A percentile compares a stretch with the other conserved stretches of the same genome.
Evolutionary conservation across 805 yeast genomes (phyloP).

Genomic region (Schizosaccharomyces japonicus): DNA sequence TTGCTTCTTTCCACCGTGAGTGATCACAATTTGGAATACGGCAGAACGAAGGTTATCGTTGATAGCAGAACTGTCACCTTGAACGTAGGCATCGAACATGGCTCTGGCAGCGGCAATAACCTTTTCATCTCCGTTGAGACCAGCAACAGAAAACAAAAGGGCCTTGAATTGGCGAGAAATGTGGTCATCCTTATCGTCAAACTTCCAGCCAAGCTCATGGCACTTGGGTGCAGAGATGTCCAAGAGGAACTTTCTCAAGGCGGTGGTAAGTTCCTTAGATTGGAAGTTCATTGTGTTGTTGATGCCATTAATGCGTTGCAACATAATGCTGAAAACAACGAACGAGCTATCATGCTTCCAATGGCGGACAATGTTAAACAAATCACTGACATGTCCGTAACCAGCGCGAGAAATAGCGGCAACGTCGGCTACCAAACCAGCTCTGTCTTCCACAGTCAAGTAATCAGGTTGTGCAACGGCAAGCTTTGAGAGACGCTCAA

Average conservation of each 20-base stretch:
- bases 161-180: conserved; percentile 47
- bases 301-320: conserved; percentile 21
- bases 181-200: conserved; percentile 27
- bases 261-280: conserved; percentile 19
- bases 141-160: conserved; percentile 22
- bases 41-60: conserved; percentile 50
- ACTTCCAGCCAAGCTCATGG: conserved; percentile 39
- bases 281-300: conserved; percentile 28
- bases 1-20: conserved; percentile 33
- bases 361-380: conserved; percentile 26
- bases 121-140: conserved; percentile 16
- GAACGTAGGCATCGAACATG: conserved; percentile 29
- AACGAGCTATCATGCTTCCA: conserved; percentile 21
- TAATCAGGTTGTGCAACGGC: conserved; percentile 23
- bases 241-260: conserved; percentile 24
- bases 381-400: conserved; percentile 23
- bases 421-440: conserved; percentile 41
- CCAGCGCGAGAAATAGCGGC: conserved; percentile 32
- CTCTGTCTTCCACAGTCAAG: conserved; percentile 35
- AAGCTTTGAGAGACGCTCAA: conserved; percentile 29
- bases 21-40: conserved; percentile 44
- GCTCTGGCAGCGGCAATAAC: conserved; percentile 16
- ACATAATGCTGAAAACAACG: conserved; percentile 32
- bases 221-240: conserved; percentile 33
- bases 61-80: conserved; percentile 44